Base-by-base conservation (phyloP, 75 land plant species). In the Sequoia sempervirens region DNA sequence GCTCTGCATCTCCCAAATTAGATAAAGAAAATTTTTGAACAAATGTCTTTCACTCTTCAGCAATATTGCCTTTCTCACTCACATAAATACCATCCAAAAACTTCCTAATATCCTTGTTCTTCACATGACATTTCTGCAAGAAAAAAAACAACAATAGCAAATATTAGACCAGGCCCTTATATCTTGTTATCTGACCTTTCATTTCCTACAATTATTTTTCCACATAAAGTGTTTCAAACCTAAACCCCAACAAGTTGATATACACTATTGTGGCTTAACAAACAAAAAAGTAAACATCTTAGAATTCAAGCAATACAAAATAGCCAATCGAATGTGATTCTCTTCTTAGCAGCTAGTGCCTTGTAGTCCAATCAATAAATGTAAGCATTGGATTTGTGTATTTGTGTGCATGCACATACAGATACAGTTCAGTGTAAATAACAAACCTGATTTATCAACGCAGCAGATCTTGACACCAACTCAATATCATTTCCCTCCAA, bases 41-140 rank as follows among this genome's bases (percentile, higher is more conserved):
- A n/a, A n/a, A n/a, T 32, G 30, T 26, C 56, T 9, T 80, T 54
- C 61, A 80, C 53, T 80, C 82, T 50, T 53, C 38, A 80, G 54
- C 90, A 80, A 91, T 90, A 12, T 84, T 87, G 74, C 92, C 96
- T 88, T 91, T 94, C 90, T 94, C 95, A 54, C 95, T 94, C 76
- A 94, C 96, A 85, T 94, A 94, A 56, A 93, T 94, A 88, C 96
- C 96, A 86, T 94, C 95, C 84, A 90, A 83, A 84, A 95, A 95
- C 87, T 95, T 95, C 83, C 96, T 69, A 84, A 95, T 95, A 86
- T 95, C 96, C 84, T 95, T 95, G 87, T 95, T 95, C 90, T 95
- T 95, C 75, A 95, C 96, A 84, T 93, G 95, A 79, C 96, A 94
- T 94, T 94, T 94, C 96, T 94, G 95, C 73, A 66, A 56, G 50